Evolutionary conservation across 768 basidiomycete genomes (phyloP), one percentile per base, ranked within the genome.

Genomic region (Lactarius tabidus): DNA sequence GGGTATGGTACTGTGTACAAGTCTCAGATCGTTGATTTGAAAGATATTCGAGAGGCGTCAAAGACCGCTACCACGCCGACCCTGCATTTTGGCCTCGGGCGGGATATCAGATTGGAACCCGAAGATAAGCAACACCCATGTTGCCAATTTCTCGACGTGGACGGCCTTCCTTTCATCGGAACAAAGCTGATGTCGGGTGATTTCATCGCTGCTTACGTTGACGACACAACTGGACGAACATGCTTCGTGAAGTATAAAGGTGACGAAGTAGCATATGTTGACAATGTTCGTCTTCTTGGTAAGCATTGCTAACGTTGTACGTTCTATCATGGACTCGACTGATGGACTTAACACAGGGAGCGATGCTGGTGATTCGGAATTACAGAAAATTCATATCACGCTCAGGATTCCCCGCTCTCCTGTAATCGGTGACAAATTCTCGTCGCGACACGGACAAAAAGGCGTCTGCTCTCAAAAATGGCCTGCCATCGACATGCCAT

Each of bases 381-480:
- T 93, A 18, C 93, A 95, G 75, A 97, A 95, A 76, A 79, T 98
- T 51, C 95, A 99, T 69, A 80, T 99, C 74, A 96, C 93, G 38
- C 81, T 99, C 35, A 87, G 97, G 36, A 90, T 99, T 69, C 88
- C 95, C 23, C 93, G 97, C 69, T 84, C 94, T 7, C 97, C 97
- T 41, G 94, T 98, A 66, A 98, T 99, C 57, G 97, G 97, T 39
- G 97, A 99, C 80, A 99, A 99, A 79, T 99, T 98, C 76, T 98
- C 97, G 0, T 98, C 97, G 8, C 87, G 97, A 33, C 97, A 99
- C 74, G 97, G 97, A 35, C 97, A 99, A 77, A 99, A 99, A 77
- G 97, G 97, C 81, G 95, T 99, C 60, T 98, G 96, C 77, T 98
- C 96, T 57, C 97, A 99, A 75, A 98, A 97, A 78, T 99, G 95